Conservation (phyloP, 108 stramenopile genomes). For the Epipyxis sp. region DNA sequence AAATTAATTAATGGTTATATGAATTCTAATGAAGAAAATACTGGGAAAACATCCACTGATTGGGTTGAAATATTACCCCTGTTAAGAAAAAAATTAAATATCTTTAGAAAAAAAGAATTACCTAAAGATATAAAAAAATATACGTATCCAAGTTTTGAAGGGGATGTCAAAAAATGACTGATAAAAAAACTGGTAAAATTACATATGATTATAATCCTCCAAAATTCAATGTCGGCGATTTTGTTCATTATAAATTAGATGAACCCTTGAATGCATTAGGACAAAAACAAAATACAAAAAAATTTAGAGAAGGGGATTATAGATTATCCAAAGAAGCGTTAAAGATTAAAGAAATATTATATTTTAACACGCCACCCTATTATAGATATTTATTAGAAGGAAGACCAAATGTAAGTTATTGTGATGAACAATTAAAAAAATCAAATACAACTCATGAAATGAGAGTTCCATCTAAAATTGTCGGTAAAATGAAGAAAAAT, state of each 20-base stretch:
- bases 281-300: not conserved
- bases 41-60: not conserved
- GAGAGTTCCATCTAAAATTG: not conserved
- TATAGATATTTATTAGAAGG: conserved; percentile 6
- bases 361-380: too few relatives aligned
- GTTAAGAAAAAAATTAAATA: not conserved
- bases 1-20: not conserved
- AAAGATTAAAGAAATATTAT: conserved; percentile 18
- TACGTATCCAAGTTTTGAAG: not conserved
- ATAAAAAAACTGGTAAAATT: not conserved
- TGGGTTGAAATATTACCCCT: not conserved
- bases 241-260: conserved; percentile 16
- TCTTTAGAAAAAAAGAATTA: not conserved
- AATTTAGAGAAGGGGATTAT: conserved; percentile 19
- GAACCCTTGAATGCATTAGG: conserved; percentile 4
- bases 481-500: conserved; percentile 5
- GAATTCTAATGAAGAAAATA: not conserved
- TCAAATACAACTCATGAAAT: not conserved
- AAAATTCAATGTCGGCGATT: conserved; percentile 19
- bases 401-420: not conserved
- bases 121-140: not conserved
- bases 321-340: not conserved
- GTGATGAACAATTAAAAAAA: not conserved
- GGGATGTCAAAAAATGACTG: not conserved
- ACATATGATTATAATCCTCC: not conserved